Evolutionary conservation across 1,139 yeast species (phyloP), one percentile per base, ranked within the genome.

Genomic region (Magnusiomyces sp.): DNA sequence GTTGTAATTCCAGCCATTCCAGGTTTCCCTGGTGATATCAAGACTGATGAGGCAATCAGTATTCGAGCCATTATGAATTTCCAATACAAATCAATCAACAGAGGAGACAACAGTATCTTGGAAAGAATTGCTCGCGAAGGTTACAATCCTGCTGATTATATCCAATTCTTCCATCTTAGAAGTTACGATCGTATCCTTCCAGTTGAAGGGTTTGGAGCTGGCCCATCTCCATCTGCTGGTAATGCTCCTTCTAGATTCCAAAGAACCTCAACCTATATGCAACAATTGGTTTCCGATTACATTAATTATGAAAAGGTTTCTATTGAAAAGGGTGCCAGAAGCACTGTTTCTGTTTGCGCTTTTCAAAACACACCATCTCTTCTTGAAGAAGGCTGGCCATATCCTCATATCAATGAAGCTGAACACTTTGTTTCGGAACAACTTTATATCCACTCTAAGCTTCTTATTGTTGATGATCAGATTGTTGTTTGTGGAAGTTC

Each of bases 361-460:
- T 42, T 50, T 47, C 55, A 50, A 20, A 33, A 19, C 13, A 38
- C 48, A 9, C 46, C 48, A 3, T 16, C 29, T 6, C 48, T 52
- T 13, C 43, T 53, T 23, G 49, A 45, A 2, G 50, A 49, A 45
- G 49, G 45, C 17, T 54, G 56, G 56, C 44, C 40, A 11, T 50
- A 16, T 23, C 39, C 38, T 1, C 52, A 51, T 16, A 37, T 29
- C 10, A 49, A 48, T 33, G 58, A 54, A 39, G 55, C 50, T 2
- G 53, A 49, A 14, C 50, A 51, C 23, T 51, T 51, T 57, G 60
- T 53, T 27, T 48, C 56, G 38, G 60, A 50, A 48, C 51, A 48
- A 40, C 54, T 50, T 36, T 51, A 56, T 48, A 56, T 53, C 46
- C 60, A 53, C 45, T 50, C 52, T 45, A 57, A 58, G 45, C 39